Percentiles rank a stretch among this genome's conserved stretches.
phyloP scores from a whole-genome alignment of 352 stramenopile species.

The Phytophthora pini region DNA sequence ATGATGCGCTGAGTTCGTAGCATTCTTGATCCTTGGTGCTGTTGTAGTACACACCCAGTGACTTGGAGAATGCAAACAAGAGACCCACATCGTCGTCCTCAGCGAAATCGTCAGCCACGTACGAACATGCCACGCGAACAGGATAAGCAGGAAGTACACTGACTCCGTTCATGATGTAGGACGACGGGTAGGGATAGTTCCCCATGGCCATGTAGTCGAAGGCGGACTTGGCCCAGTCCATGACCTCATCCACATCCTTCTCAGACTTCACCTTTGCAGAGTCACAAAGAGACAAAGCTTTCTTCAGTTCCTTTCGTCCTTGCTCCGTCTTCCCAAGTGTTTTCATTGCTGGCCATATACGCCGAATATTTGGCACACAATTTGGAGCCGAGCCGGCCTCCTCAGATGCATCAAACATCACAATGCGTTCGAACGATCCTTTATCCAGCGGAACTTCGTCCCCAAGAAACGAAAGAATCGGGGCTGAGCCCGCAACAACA shows the following conservation, averaged over 20 bases:
- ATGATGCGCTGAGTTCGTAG: conserved; percentile 55
- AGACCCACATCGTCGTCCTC: conserved; percentile 41
- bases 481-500: conserved; percentile 68
- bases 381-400: conserved; percentile 65
- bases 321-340: conserved; percentile 50
- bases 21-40: conserved; percentile 63
- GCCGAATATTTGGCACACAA: conserved; percentile 85
- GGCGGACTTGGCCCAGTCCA: conserved; percentile 73
- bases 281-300: conserved; percentile 63
- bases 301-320: conserved; percentile 52
- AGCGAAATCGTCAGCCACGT: conserved; percentile 52
- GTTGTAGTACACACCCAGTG: conserved; percentile 82
- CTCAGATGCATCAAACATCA: conserved; percentile 83
- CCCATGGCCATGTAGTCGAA: conserved; percentile 96
- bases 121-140: conserved; percentile 85
- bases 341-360: conserved; percentile 66
- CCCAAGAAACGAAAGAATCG: conserved; percentile 61
- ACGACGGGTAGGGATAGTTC: conserved; percentile 96
- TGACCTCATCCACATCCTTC: conserved; percentile 58
- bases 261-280: conserved; percentile 44
- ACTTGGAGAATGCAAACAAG: conserved; percentile 60
- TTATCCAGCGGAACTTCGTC: conserved; percentile 71
- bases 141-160: conserved; percentile 91
- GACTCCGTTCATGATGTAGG: conserved; percentile 93
- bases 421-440: conserved; percentile 59